phyloP scores from a whole-genome alignment of 78 protist genomes.

The Capsaspora owczarzaki region DNA sequence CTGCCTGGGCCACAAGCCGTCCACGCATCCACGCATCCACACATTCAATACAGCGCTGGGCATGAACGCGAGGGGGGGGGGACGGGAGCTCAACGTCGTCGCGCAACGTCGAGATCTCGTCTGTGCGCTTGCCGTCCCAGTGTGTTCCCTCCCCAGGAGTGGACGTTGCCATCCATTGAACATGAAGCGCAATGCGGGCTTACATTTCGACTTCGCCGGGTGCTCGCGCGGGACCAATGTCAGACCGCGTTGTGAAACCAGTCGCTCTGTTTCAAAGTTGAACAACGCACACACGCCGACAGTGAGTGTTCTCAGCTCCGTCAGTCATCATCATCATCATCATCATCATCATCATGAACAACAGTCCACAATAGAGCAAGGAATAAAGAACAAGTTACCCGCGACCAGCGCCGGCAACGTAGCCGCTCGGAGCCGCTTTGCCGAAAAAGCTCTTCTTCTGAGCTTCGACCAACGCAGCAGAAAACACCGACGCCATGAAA shows the following conservation, averaged over 20 bases:
- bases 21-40: not conserved
- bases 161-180: not conserved
- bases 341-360: no score
- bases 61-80: not conserved
- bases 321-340: no score
- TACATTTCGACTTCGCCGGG: not conserved
- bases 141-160: not conserved
- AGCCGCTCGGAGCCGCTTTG: slow-evolving; percentile 41
- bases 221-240: slow-evolving; percentile 70
- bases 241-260: slow-evolving; percentile 89
- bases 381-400: slow-evolving; percentile 37
- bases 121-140: not conserved
- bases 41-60: not conserved
- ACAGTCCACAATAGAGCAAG: not conserved
- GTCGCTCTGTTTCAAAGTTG: no score
- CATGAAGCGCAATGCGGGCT: not conserved
- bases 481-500: no score
- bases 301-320: no score
- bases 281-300: no score
- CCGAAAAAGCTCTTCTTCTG: not conserved
- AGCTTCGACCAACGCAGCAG: no score
- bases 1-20: no score
- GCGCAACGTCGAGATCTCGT: not conserved
- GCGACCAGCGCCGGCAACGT: slow-evolving; percentile 86
- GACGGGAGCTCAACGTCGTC: not conserved